Evolutionary conservation across 2,329 filamentous ascomycete genomes (phyloP), one percentile per base, ranked within the genome.

Genomic region (Clonostachys solani): DNA sequence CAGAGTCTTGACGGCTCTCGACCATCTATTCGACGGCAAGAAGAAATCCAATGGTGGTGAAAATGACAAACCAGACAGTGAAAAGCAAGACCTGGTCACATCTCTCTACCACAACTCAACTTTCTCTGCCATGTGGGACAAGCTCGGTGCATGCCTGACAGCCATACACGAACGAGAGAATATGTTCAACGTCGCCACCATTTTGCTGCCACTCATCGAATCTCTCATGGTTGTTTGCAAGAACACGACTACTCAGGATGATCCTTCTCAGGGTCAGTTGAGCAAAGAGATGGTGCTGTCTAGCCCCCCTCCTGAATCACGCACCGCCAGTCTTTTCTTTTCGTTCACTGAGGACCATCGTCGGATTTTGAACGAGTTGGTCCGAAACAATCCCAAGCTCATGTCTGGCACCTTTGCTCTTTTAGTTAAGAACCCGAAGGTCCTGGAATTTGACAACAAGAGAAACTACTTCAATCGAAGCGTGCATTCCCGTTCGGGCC

Each of bases 191-290:
- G 92, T 99, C 48, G 95, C 94, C 33, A 97, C 92, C 1, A 97
- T 97, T 53, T 78, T 99, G 23, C 75, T 97, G 35, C 94, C 94
- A 33, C 74, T 99, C 33, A 96, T 99, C 51, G 94, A 99, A 67
- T 90, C 92, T 6, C 75, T 99, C 51, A 99, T 99, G 94, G 94
- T 99, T 46, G 92, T 99, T 29, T 99, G 95, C 79, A 99, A 97
- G 75, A 97, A 97, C 66, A 96, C 91, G 9, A 87, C 90, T 2
- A 74, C 91, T 46, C 86, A 84, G 60, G 88, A 94, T 50, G 71
- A 82, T 23, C 87, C 62, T 10, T 59, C 69, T 42, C 64, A 78
- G 54, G 64, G 60, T 59, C 63, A 77, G 63, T 48, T 67, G 36
- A 70, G 65, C 52, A 87, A 87, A 60, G 88, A 94, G 43, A 78